Conservation (phyloP, 176 grass and related monocot genomes). For the Ensete ventricosum region DNA sequence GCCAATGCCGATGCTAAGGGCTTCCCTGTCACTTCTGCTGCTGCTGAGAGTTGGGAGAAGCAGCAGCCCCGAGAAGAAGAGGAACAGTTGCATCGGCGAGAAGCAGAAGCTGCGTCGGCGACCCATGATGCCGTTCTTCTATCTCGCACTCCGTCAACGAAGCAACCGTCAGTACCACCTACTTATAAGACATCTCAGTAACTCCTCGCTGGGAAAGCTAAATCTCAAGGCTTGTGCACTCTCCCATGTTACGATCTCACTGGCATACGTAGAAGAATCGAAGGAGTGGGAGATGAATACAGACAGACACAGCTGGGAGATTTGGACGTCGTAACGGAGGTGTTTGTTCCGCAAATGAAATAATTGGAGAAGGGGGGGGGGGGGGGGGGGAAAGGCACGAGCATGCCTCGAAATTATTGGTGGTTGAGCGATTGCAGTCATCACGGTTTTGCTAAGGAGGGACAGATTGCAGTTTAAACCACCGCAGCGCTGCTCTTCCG, state of each 20-base stretch:
- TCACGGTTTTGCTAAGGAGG: not conserved
- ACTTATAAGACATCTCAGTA: no score
- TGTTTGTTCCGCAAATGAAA: not conserved
- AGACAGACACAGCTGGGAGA: not conserved
- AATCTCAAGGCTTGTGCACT: no score
- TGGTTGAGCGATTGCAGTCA: not conserved
- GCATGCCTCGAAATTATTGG: not conserved
- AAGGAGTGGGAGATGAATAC: not conserved
- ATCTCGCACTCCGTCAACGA: no score
- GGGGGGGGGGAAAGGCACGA: not conserved
- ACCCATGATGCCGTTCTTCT: not conserved
- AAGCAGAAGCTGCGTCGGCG: not conserved
- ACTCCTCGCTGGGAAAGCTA: no score
- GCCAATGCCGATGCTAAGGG: conserved; percentile 5
- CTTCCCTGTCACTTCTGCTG: not conserved
- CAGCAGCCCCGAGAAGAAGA: not conserved
- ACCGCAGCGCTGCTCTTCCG: not conserved
- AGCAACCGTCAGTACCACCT: no score
- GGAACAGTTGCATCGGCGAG: not conserved
- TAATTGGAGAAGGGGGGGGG: not conserved
- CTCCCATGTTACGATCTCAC: no score
- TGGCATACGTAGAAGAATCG: no score
- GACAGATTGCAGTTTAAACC: not conserved
- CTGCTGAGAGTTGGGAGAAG: not conserved
- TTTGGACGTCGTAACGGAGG: not conserved